Evolutionary conservation across 2,329 filamentous ascomycete genomes (phyloP).

Genomic region (Didymosphaeria variabile): DNA sequence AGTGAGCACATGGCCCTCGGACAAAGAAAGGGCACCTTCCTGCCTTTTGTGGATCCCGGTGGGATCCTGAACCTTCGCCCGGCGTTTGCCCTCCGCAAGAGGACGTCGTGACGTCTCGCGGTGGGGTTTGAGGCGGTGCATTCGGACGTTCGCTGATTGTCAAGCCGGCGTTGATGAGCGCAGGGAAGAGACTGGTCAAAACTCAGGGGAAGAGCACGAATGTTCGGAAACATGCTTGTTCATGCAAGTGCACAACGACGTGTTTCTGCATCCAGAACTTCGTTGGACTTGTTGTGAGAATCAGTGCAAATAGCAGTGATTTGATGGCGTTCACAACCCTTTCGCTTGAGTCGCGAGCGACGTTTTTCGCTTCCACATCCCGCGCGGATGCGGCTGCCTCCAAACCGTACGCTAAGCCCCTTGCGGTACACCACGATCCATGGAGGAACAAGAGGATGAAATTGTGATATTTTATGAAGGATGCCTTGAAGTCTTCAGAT

Average conservation of each 20-base stretch:
- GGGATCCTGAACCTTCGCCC: background rate
- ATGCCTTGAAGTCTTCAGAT: background rate
- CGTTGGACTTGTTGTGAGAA: background rate
- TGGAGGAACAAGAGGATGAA: background rate
- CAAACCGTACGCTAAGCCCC: conserved; percentile 2
- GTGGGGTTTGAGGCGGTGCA: conserved; percentile 13
- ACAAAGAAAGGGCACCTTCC: background rate
- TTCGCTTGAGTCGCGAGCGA: background rate
- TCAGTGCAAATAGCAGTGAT: background rate
- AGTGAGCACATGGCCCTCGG: background rate
- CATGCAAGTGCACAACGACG: background rate
- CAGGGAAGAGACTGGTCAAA: conserved; percentile 11
- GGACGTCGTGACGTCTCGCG: background rate
- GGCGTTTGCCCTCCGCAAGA: background rate
- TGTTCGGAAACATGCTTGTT: background rate
- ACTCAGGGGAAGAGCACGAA: conserved; percentile 8
- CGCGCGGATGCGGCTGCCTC: background rate
- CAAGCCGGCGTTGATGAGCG: background rate
- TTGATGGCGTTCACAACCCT: background rate
- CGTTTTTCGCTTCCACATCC: conserved; percentile 6
- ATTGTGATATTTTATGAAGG: background rate
- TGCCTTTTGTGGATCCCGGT: conserved; percentile 10
- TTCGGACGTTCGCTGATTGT: conserved; percentile 1
- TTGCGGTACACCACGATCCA: background rate
- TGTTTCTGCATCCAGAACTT: background rate